These are phyloP conservation scores for Pichia sp. DNA, from an alignment of 1,139 yeast species.

Conservation along the genomic window DNA sequence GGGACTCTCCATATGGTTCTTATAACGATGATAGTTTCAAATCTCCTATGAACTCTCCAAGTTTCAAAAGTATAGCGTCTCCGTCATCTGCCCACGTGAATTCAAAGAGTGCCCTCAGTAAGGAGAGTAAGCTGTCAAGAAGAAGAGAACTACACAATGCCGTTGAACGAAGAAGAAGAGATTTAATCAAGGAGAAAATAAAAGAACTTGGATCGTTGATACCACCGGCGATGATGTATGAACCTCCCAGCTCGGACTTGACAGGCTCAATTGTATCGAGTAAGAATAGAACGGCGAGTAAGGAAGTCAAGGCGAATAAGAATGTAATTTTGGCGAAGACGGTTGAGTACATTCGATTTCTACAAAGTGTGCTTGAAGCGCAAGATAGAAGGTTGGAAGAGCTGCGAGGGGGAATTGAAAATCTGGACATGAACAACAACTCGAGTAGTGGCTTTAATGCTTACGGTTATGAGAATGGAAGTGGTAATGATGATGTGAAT, in stretches of 20 bases:
- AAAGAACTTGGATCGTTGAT: conserved; percentile 65
- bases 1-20: conserved; percentile 31
- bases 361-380: conserved; percentile 35
- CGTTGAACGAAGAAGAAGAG: conserved; percentile 73
- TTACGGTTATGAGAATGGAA: not conserved
- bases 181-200: conserved; percentile 67
- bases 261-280: no score
- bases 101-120: conserved; percentile 44
- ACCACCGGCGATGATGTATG: conserved; percentile 60
- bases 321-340: conserved; percentile 60
- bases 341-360: conserved; percentile 59
- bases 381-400: conserved; percentile 34
- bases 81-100: conserved; percentile 30
- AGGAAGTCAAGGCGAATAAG: conserved; percentile 68
- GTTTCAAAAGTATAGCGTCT: conserved; percentile 28
- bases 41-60: conserved; percentile 30
- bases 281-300: conserved; percentile 34
- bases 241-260: no score
- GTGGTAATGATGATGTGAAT: not conserved
- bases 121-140: conserved; percentile 62
- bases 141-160: conserved; percentile 77
- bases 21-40: conserved; percentile 25
- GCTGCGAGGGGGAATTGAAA: conserved; percentile 19
- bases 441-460: no score
- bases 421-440: conserved; percentile 3